These are phyloP conservation scores for Zopfia rhizophila DNA, from an alignment of 2,329 filamentous ascomycete genomes.

Conservation along the genomic window DNA sequence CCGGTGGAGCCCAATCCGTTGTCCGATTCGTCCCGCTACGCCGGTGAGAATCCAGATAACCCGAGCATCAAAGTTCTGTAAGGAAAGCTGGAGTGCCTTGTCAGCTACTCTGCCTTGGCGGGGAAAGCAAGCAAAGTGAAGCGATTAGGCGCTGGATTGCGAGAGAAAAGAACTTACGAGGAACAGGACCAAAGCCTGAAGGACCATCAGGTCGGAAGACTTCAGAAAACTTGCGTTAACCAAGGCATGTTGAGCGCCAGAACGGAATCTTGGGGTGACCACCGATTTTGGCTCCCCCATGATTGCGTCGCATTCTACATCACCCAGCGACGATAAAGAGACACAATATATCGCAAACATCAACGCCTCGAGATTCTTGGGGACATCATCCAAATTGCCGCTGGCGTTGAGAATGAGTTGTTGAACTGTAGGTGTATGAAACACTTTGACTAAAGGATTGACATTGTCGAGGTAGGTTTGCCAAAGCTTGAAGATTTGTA, in stretches of 20 bases:
- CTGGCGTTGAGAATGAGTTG: conserved; percentile 72
- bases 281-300: conserved; percentile 65
- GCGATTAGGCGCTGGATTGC: neutral
- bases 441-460: conserved; percentile 76
- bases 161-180: conserved; percentile 61
- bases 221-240: conserved; percentile 74
- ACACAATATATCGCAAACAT: conserved; percentile 46
- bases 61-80: conserved; percentile 59
- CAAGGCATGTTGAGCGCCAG: conserved; percentile 71
- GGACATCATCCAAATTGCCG: conserved; percentile 65
- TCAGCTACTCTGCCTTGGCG: neutral
- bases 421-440: conserved; percentile 77
- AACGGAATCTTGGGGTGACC: conserved; percentile 65
- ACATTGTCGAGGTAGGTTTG: conserved; percentile 78
- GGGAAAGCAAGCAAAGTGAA: neutral
- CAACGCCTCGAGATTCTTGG: conserved; percentile 67
- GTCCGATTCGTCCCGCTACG: conserved; percentile 68
- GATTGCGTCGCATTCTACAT: conserved; percentile 63
- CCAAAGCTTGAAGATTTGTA: conserved; percentile 77
- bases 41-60: conserved; percentile 73
- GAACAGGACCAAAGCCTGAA: conserved; percentile 76
- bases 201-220: conserved; percentile 70
- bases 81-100: conserved; percentile 49
- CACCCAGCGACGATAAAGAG: conserved; percentile 61
- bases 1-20: conserved; percentile 69